Conservation (phyloP, 2,329 filamentous ascomycete genomes). For the Dothideomycetes sp. region DNA sequence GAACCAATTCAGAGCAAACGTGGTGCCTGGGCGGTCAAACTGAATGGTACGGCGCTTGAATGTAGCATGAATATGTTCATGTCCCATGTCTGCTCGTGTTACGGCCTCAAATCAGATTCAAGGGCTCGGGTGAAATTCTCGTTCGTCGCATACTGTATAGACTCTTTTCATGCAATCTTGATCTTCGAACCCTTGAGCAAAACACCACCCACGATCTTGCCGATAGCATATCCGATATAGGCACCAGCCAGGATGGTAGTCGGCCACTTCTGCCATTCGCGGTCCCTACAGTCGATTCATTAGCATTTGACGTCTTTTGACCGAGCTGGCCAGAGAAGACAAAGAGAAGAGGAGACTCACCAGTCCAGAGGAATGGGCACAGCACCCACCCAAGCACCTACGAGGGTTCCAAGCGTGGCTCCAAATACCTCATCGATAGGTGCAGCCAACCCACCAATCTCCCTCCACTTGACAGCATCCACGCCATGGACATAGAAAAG, state of each 20-base stretch:
- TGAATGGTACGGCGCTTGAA: no score
- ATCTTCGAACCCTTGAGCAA: conserved; percentile 38
- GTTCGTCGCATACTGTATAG: no score
- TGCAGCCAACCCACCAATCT: conserved; percentile 56
- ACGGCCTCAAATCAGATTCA: no score
- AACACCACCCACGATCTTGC: conserved; percentile 51
- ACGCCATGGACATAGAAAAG: conserved; percentile 81
- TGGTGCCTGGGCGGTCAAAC: no score
- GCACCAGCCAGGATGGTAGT: conserved; percentile 79
- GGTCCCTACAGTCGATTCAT: conserved; percentile 48
- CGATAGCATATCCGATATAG: conserved; percentile 68
- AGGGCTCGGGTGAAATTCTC: no score
- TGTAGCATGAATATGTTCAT: no score
- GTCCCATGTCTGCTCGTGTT: no score
- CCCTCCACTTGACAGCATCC: conserved; percentile 59
- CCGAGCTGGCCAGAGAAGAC: conserved; percentile 4
- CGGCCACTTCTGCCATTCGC: conserved; percentile 98
- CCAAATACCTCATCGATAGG: conserved; percentile 82
- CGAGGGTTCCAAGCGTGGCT: conserved; percentile 62
- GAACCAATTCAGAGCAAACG: no score
- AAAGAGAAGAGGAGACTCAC: conserved; percentile 34
- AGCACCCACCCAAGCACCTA: conserved; percentile 88
- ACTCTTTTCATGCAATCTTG: conserved; percentile 30
- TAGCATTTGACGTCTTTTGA: not conserved
- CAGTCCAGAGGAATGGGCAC: conserved; percentile 94